phyloP scores from a whole-genome alignment of 2,329 filamentous ascomycete genomes.

The Aspergillus clavatus region DNA sequence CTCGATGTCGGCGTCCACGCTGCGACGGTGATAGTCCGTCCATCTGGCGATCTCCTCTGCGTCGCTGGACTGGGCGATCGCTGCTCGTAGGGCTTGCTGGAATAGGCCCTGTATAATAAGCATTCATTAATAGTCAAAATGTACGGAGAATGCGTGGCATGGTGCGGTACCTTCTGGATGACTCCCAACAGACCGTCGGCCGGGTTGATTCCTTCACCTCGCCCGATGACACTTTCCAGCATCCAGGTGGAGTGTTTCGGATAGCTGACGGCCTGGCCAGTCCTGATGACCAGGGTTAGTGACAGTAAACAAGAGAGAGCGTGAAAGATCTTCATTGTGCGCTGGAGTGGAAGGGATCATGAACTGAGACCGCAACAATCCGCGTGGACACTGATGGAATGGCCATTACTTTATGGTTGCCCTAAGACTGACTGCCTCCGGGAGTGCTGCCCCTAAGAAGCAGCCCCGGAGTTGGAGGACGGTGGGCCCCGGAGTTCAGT shows the following conservation, averaged over 20 bases:
- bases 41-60: background rate
- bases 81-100: background rate
- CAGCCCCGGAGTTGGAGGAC: constrained; percentile 1
- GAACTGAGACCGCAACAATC: background rate
- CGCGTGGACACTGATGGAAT: background rate
- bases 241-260: constrained; percentile 1
- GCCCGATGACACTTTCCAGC: constrained; percentile 1
- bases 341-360: background rate
- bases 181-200: background rate
- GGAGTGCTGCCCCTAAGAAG: background rate
- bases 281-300: background rate
- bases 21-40: constrained; percentile 1
- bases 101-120: background rate
- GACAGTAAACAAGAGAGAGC: background rate
- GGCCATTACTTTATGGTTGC: background rate
- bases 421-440: background rate
- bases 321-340: background rate
- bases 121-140: background rate
- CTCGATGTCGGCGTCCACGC: background rate
- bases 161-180: background rate
- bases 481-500: constrained; percentile 2
- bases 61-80: background rate
- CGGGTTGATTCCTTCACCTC: background rate
- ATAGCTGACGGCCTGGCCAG: background rate
- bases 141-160: background rate